phyloP scores from a whole-genome alignment of 2,329 filamentous ascomycete species.

The Nothopassalora personata region DNA sequence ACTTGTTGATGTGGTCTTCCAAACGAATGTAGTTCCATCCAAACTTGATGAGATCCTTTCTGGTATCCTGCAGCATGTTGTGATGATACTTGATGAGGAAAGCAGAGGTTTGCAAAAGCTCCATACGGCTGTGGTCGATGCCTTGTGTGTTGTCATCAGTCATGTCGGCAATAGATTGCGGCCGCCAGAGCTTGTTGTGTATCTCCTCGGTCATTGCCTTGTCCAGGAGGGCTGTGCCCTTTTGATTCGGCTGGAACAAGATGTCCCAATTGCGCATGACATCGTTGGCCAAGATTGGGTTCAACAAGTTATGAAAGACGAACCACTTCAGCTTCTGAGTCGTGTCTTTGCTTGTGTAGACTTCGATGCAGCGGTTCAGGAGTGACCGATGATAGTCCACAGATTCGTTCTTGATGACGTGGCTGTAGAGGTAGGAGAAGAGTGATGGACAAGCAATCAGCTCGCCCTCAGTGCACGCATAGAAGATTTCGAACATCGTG shows the following conservation, averaged over 20 bases:
- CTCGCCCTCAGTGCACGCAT: slow-evolving; percentile 76
- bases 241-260: slow-evolving; percentile 47
- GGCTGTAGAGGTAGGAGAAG: slow-evolving; percentile 74
- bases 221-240: slow-evolving; percentile 72
- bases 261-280: slow-evolving; percentile 73
- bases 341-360: slow-evolving; percentile 72
- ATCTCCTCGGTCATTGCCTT: slow-evolving; percentile 82
- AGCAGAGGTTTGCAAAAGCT: slow-evolving; percentile 88
- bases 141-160: slow-evolving; percentile 80
- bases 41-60: slow-evolving; percentile 98
- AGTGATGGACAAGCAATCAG: slow-evolving; percentile 71
- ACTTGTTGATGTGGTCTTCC: slow-evolving; percentile 99
- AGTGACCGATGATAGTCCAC: slow-evolving; percentile 80
- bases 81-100: slow-evolving; percentile 95
- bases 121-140: slow-evolving; percentile 93
- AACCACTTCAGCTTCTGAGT: slow-evolving; percentile 92
- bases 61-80: slow-evolving; percentile 76
- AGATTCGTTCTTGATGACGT: slow-evolving; percentile 77
- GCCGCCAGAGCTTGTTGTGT: slow-evolving; percentile 89
- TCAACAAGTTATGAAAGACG: slow-evolving; percentile 83
- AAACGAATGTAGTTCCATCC: slow-evolving; percentile 97
- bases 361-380: slow-evolving; percentile 78
- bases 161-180: slow-evolving; percentile 65
- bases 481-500: slow-evolving; percentile 76
- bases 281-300: slow-evolving; percentile 95